These are phyloP conservation scores for Achlya hypogyna DNA, from an alignment of 352 stramenopile species.

Conservation along the genomic window DNA sequence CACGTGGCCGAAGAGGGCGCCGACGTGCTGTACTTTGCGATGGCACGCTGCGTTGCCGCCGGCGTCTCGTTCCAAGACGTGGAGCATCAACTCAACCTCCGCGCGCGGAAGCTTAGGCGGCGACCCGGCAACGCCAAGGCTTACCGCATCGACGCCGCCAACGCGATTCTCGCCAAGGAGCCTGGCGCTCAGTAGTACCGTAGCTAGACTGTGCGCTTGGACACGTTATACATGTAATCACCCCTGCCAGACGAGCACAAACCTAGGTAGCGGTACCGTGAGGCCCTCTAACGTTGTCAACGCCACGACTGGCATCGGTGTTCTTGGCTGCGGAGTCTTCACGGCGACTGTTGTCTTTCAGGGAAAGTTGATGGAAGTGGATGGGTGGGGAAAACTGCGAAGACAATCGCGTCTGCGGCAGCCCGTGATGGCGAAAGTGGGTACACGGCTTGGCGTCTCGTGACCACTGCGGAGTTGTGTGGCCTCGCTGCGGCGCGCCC, in stretches of 20 bases:
- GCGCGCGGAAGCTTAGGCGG: conserved; percentile 88
- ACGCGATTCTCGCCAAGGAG: conserved; percentile 56
- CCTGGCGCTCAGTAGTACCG: not conserved
- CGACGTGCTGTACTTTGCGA: conserved; percentile 96
- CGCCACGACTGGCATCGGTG: no score
- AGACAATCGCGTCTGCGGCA: not conserved
- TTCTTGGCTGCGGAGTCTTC: no score
- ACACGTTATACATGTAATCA: no score
- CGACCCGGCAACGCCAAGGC: conserved; percentile 82
- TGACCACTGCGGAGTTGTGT: no score
- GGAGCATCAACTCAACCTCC: conserved; percentile 86
- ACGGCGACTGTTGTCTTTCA: no score
- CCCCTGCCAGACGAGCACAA: no score
- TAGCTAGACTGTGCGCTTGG: not conserved
- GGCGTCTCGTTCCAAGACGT: conserved; percentile 90
- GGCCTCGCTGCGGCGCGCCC: no score
- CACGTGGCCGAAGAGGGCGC: conserved; percentile 92
- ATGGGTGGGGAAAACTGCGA: not conserved
- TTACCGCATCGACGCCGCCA: conserved; percentile 73
- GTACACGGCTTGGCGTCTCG: no score
- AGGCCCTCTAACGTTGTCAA: no score
- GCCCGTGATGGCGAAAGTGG: no score
- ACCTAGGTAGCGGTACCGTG: not conserved
- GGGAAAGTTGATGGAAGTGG: no score
- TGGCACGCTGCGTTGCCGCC: conserved; percentile 87